Evolutionary conservation across 352 stramenopile species (phyloP).

Genomic region (Phytophthora palmivora): DNA sequence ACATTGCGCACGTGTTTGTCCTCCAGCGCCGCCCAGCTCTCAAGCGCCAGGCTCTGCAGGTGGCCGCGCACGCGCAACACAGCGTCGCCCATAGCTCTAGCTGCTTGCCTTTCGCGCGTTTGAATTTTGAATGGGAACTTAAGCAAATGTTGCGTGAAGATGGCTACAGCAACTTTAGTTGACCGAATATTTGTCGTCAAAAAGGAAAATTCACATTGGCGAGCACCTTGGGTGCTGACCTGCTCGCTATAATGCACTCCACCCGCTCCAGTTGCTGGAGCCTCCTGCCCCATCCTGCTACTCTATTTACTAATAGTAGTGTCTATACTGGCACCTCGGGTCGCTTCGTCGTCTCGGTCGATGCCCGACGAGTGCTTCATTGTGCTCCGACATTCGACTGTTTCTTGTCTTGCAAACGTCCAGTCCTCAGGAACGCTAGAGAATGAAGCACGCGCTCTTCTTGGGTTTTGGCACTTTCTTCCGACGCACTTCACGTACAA

Average conservation of each 20-base stretch:
- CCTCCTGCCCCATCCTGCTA: constrained; percentile 21
- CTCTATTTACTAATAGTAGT: constrained; percentile 48
- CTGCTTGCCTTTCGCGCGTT: constrained; percentile 32
- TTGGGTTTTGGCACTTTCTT: constrained; percentile 82
- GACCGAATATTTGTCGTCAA: constrained; percentile 13
- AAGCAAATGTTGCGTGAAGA: not conserved
- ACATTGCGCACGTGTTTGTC: constrained; percentile 50
- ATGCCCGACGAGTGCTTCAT: not conserved
- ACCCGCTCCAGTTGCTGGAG: constrained; percentile 25
- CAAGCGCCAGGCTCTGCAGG: constrained; percentile 59
- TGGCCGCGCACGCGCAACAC: constrained; percentile 67
- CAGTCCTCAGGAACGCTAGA: constrained; percentile 45
- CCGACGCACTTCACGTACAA: constrained; percentile 86
- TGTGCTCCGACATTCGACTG: not conserved
- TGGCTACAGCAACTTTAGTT: not conserved
- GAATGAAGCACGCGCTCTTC: constrained; percentile 74
- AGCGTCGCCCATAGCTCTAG: constrained; percentile 60
- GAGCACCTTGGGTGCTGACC: constrained; percentile 13
- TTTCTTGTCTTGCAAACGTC: constrained; percentile 1
- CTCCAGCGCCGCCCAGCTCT: constrained; percentile 61
- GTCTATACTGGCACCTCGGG: constrained; percentile 38
- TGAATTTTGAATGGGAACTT: constrained; percentile 33
- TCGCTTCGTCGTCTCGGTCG: constrained; percentile 10
- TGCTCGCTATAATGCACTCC: constrained; percentile 24
- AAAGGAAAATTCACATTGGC: constrained; percentile 43